Evolutionary conservation across 371 early-diverging fungal genomes (phyloP), one percentile per base, ranked within the genome.

Genomic region (Caulochytrium protostelioides): DNA sequence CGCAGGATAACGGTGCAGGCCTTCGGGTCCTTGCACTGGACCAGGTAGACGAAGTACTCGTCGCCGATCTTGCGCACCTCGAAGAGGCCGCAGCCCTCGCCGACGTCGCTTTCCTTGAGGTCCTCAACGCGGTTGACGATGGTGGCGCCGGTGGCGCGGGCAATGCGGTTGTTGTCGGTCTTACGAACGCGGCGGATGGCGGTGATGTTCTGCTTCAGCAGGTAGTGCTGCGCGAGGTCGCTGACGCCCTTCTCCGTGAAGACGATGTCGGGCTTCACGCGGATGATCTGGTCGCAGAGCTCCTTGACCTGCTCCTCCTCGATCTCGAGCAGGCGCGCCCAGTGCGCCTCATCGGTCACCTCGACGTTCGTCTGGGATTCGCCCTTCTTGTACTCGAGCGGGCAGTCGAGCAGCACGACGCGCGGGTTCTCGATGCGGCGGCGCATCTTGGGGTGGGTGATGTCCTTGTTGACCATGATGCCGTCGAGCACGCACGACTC

Each of bases 321-420:
- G 42, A 98, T 91, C 56, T 95, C 82, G 50, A 98, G 68, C 31
- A 97, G 76, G 28, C 91, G 71, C 40, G 77, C 72, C 90, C 97
- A 99, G 58, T 92, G 94, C 22, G 77, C 72, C 52, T 90, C 89
- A 50, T 90, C 83, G 43, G 80, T 75, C 43, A 99, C 83, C 63
- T 99, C 98, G 49, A 95, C 89, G 57, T 85, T 84, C 32, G 98
- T 98, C 61, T 97, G 95, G 30, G 91, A 91, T 62, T 98, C 99
- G 38, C 98, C 97, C 76, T 99, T 99, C 65, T 98, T 97, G 75
- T 99, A 99, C 62, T 99, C 99, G 32, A 99, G 72, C 20, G 98
- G 95, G 53, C 95, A 97, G 65, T 99, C 99, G 39, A 99, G 64
- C 39, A 99, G 66, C 10, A 99, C 62, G 46, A 99, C 74, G 41